phyloP scores from a whole-genome alignment of 176 grass and related monocot species.

The Carex pumila region DNA sequence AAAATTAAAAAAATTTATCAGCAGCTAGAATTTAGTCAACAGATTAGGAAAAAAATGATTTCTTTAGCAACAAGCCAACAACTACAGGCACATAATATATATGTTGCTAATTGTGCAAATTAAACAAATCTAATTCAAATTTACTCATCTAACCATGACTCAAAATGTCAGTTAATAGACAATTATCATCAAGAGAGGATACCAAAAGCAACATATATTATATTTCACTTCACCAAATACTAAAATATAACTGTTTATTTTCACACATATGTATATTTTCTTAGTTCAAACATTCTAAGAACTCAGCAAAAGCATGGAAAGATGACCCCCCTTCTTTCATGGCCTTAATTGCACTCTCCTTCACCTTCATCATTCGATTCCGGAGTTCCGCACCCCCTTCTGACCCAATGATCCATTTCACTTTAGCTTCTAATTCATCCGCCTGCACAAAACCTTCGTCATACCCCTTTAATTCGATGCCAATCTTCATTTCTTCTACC shows the following conservation, averaged over 20 bases:
- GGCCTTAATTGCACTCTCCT: constrained; percentile 1
- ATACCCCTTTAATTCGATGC: constrained; percentile 26
- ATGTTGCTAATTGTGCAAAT: too few species aligned
- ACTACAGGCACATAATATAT: too few species aligned
- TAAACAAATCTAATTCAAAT: too few species aligned
- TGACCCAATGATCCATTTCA: constrained; percentile 21
- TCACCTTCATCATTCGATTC: constrained; percentile 4
- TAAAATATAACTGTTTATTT: background rate
- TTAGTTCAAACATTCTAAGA: background rate
- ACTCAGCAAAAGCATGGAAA: background rate
- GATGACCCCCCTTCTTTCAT: constrained; percentile 23
- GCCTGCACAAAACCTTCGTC: constrained; percentile 10
- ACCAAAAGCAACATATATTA: background rate
- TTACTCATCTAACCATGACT: too few species aligned
- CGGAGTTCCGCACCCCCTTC: background rate
- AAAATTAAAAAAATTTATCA: too few species aligned
- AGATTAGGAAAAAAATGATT: too few species aligned
- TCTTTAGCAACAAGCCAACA: too few species aligned
- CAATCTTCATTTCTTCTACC: constrained; percentile 9
- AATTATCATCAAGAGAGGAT: background rate
- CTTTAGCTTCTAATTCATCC: constrained; percentile 27
- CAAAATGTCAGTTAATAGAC: too few species aligned
- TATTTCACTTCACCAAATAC: background rate
- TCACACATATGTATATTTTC: too few species aligned
- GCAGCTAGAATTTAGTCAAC: too few species aligned